Base-by-base conservation (phyloP, 2,329 filamentous ascomycete genomes). In the Escovopsis sp. region DNA sequence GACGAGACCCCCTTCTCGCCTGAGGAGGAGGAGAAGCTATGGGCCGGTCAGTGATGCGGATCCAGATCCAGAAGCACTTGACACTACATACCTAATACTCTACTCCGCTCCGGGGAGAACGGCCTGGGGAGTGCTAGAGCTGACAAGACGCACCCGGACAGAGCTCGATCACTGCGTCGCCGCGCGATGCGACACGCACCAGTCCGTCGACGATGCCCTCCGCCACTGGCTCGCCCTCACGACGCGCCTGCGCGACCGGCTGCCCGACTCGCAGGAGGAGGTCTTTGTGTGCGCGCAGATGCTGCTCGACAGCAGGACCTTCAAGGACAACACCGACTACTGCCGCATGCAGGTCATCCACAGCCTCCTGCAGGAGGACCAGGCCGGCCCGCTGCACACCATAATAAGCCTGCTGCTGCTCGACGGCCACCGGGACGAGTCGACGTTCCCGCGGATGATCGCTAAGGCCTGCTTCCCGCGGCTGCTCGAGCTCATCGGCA, bases 331-430 rank as follows among this genome's bases (percentile, higher is more conserved):
- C 59, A 74, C 77, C 51, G 81, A 86, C 44, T 96, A 98, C 63
- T 84, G 96, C 48, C 84, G 89, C 48, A 83, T 77, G 37, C 91
- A 96, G 65, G 86, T 98, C 55, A 78, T 96, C 50, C 87, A 94
- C 62, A 88, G 86, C 59, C 69, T 98, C 41, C 66, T 95, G 50
- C 72, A 94, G 71, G 91, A 96, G 64, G 88, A 95, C 55, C 85
- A 94, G 50, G 64, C 75, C 15, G 75, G 77, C 32, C 77, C 80
- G n/a, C 69, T 98, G 38, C 84, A 94, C 59, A 72, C 87, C 46
- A 85, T 94, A 46, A 75, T 81, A 23, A 86, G 81, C 47, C 80
- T 95, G 53, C 72, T 98, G 32, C 75, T 96, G 19, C 82, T 89
- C 53, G 88, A 96, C 60, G 91, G 89, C 36, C 80, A 82, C 46